phyloP scores from a whole-genome alignment of 176 grass and related monocot species.

The Tuctoria greenei region DNA sequence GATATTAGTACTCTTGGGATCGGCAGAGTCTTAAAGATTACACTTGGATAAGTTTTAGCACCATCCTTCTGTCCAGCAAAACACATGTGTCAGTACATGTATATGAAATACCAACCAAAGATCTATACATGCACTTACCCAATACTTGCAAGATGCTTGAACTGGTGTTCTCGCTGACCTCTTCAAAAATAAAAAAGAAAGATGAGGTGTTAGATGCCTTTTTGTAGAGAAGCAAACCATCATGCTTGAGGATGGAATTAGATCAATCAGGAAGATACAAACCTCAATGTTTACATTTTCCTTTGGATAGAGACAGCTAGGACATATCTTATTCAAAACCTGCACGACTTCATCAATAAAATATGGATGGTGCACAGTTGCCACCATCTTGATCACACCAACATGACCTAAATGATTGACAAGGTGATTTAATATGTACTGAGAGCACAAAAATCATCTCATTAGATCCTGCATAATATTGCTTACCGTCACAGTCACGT shows the following conservation, averaged over 20 bases:
- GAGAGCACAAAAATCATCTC: conserved; percentile 15
- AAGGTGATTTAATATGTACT: conserved; percentile 23
- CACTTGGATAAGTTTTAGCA: conserved; percentile 58
- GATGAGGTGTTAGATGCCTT: conserved; percentile 35
- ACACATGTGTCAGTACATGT: conserved; percentile 33
- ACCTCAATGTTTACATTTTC: conserved; percentile 65
- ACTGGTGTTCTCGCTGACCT: conserved; percentile 29
- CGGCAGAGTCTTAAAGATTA: conserved; percentile 52
- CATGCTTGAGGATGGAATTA: conserved; percentile 27
- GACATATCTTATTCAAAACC: conserved; percentile 91
- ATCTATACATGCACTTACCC: conserved; percentile 64
- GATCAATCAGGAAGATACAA: conserved; percentile 24
- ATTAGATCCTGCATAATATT: conserved; percentile 14
- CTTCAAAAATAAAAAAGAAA: conserved; percentile 37
- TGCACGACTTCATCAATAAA: conserved; percentile 71
- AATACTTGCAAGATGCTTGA: conserved; percentile 75
- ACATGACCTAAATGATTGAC: conserved; percentile 68
- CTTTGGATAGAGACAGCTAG: conserved; percentile 59
- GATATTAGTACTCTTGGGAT: conserved; percentile 47
- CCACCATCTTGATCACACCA: conserved; percentile 68
- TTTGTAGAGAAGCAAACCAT: conserved; percentile 2
- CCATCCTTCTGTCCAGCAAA: conserved; percentile 57
- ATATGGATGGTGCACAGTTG: conserved; percentile 71
- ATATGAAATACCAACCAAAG: conserved; percentile 25
- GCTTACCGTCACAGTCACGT: conserved; percentile 76